Conservation (phyloP, 2,329 filamentous ascomycete species). For the Fusarium chaquense region DNA sequence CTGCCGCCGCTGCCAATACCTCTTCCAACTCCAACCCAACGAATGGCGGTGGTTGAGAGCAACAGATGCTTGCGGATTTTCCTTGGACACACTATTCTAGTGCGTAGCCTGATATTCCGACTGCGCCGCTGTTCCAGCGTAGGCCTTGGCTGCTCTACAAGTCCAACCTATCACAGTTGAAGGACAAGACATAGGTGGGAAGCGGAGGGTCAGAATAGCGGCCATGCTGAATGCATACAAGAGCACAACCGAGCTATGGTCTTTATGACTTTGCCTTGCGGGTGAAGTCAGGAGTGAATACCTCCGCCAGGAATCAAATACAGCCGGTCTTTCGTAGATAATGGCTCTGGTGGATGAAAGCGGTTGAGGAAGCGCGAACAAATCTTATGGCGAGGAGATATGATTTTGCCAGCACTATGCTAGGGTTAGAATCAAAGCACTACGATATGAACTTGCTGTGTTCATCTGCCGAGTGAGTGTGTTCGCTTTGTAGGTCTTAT, state of each 20-base stretch:
- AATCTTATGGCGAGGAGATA: not conserved
- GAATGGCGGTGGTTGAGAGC: conserved; percentile 40
- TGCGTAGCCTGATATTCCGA: conserved; percentile 19
- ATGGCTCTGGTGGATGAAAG: conserved; percentile 8
- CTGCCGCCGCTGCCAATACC: not conserved
- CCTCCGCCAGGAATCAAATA: conserved; percentile 18
- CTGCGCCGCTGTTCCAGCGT: conserved; percentile 18
- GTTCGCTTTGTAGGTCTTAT: not conserved
- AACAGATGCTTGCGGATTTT: conserved; percentile 10
- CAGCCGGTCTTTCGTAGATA: conserved; percentile 23
- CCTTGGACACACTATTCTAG: conserved; percentile 30
- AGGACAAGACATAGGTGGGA: conserved; percentile 20
- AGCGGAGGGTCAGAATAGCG: not conserved
- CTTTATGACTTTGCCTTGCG: conserved; percentile 2
- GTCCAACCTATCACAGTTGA: conserved; percentile 20
- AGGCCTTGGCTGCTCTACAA: conserved; percentile 10
- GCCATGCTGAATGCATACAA: conserved; percentile 11
- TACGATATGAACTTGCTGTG: conserved; percentile 3
- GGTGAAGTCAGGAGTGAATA: conserved; percentile 4
- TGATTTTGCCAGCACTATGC: conserved; percentile 6
- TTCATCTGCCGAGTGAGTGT: conserved; percentile 1
- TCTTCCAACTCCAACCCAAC: conserved; percentile 7
- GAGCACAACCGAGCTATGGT: conserved; percentile 7
- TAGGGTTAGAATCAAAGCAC: conserved; percentile 27
- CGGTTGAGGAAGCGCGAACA: conserved; percentile 5